phyloP scores from a whole-genome alignment of 306 rosid species.

The Medicago lupulina region DNA sequence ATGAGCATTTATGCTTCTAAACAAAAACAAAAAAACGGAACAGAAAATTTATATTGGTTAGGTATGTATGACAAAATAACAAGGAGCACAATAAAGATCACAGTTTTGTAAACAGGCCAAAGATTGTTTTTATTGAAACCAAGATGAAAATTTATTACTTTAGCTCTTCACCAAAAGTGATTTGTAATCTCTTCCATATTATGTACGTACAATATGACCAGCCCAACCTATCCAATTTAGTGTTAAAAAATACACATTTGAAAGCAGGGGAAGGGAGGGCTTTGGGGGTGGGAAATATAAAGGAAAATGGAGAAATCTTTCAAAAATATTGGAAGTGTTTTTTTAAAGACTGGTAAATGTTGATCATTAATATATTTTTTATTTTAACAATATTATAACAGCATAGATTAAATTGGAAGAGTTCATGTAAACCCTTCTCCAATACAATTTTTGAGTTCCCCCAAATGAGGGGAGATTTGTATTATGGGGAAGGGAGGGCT shows the following conservation, averaged over 20 bases:
- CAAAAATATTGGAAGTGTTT: too few species aligned
- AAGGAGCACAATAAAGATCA: background rate
- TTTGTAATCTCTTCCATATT: background rate
- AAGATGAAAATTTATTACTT: constrained; percentile 14
- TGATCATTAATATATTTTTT: too few species aligned
- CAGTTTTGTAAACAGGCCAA: background rate
- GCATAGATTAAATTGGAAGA: too few species aligned
- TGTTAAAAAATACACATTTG: background rate
- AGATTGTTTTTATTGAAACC: background rate
- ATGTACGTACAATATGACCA: background rate
- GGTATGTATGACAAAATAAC: background rate
- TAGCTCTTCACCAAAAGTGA: constrained; percentile 4
- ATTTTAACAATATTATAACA: too few species aligned
- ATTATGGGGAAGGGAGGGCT: too few species aligned
- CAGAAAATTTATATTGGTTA: background rate
- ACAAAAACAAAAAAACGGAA: background rate
- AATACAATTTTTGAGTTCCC: too few species aligned
- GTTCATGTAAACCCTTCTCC: too few species aligned
- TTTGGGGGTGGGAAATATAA: too few species aligned
- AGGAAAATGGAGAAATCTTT: too few species aligned
- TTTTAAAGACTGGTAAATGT: too few species aligned
- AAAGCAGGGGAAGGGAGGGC: too few species aligned
- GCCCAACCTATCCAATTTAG: background rate
- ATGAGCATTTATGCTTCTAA: background rate
- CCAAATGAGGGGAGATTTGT: too few species aligned